Base-by-base conservation (phyloP, 2,329 filamentous ascomycete species). In the Elsinoe necatrix region DNA sequence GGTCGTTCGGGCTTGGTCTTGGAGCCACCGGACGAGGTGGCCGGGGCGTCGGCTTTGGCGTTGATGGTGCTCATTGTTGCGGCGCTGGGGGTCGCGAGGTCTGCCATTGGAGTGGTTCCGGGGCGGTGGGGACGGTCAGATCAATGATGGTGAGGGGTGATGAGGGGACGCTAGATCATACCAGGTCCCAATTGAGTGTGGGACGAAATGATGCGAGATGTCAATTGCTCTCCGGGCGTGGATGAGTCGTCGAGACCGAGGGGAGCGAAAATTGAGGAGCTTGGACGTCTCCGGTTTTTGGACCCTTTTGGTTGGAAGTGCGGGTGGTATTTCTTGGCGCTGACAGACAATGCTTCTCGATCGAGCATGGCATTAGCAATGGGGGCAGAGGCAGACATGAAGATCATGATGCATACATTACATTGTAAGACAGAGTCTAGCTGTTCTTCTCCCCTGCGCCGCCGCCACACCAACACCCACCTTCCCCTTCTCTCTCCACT, bases 401-500 rank as follows among this genome's bases (percentile, higher is more conserved):
- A 4, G 21, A 25, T 52, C 48, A 25, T 39, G 11, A 34, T 39
- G 16, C 48, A 12, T 34, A 34, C 6, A 9, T 14, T 35, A 37
- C 48, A 52, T 37, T 23, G 3, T 11, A 37, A 37, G 34, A 37
- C 18, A 20, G 18, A 16, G 8, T 52, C 31, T 39, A 52, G 20
- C 34, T 37, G 16, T 37, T 35, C 48, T 52, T 52, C n/a, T 52
- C 48, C 11, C 48, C 60, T n/a, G 50, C 29, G 34, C 76, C 77
- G 11, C 77, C 75, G 21, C 78, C 78, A 66, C 82, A 85, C 81
- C 81, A 85, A 65, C 82, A 85, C 57, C 75, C 71, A 3, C 73
- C 74, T 52, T 95, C 89, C 0, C 87, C 88, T 65, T 95, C 89
- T 47, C 85, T 77, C 71, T 96, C 92, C 1, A 95, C 87, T 71